Base-by-base conservation (phyloP, 1,284 basidiomycete genomes). In the Leccinum cinnamomeum region DNA sequence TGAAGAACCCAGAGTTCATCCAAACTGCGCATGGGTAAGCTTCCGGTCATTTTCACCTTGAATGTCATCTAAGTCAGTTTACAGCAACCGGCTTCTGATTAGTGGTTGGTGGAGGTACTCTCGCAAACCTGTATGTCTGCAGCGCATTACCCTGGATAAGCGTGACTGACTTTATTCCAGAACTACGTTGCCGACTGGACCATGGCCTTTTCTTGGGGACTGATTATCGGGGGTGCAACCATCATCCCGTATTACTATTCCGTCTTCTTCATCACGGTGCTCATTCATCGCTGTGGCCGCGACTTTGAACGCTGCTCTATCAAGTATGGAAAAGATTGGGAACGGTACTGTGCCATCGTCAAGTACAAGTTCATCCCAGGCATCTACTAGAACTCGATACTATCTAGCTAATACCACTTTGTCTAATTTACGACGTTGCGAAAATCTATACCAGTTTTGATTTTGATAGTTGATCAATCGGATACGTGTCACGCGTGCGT, bases 281-380 rank as follows among this genome's bases (percentile, higher is more conserved):
- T 98, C 60, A 82, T 92, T 30, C 95, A 97, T 73, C 87, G 95
- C 53, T 92, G 90, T 70, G 85, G 89, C 5, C 87, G 95, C 61
- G 95, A 98, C 81, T 96, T 97, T 76, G 95, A 95, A 75, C 84
- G 94, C 64, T 98, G 96, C 77, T 88, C 89, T 3, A 76, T 86
- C 69, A 99, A 99, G 81, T 99, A 98, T 72, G 94, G 94, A 51
- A 93, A 97, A 70, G 95, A 97, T 75, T 98, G 95, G 95, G 91
- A 91, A 20, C 84, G 86, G 65, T 97, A 96, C 77, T 95, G 94
- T 78, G 78, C 83, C 56, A 78, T 93, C 64, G 95, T 97, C 70
- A 90, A 86, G 75, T 97, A 88, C 79, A 94, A 91, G 76, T 97
- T 95, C 74, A 93, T 97, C 64, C 94, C 94, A 14, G 83, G 83